Base-by-base conservation (phyloP, 2,329 filamentous ascomycete genomes). In the Exophiala xenobiotica region DNA sequence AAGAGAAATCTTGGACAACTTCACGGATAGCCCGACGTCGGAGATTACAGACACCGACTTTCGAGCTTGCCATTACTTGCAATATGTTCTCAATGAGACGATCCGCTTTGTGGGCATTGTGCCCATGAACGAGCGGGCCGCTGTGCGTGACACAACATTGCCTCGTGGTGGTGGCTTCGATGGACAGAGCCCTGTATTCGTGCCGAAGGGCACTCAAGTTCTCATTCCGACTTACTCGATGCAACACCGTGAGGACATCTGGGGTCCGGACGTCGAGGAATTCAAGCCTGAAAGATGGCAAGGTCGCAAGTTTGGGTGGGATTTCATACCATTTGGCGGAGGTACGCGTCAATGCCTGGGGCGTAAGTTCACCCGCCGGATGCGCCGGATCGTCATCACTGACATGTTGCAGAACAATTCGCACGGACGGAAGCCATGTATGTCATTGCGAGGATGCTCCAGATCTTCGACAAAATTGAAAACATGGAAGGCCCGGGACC, bases 291-390 rank as follows among this genome's bases (percentile, higher is more conserved):
- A 53, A 18, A 44, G 59, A 19, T 61, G 51, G 41, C 12, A 39
- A 9, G 20, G 44, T 27, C 39, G 46, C 14, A 53, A 49, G 24
- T 40, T 41, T 31, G 73, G 76, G 1, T 79, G 76, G 74, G 71
- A 76, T n/a, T 79, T 76, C 48, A 71, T 78, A 38, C 77, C 77
- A 0, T 79, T 79, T 49, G 76, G 77, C 45, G 75, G 75, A 2
- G 77, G 76, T 0, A 73, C 75, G 2, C 64, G 76, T 3, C 76
- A 78, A 42, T 82, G 79, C 54, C 74, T 81, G 14, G 78, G 78
- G 1, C 79, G 91, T 75, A 86, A 91, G 68, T 92, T 90, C 65
- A 88, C 88, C 11, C 70, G 90, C 61, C 75, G 12, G 2, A 14
- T 16, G 4, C 18, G n/a, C 12, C 24, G 22, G 24, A 24, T 29